These are phyloP conservation scores for Puccinia triticina DNA, from an alignment of 1,284 basidiomycete species.

Conservation along the genomic window DNA sequence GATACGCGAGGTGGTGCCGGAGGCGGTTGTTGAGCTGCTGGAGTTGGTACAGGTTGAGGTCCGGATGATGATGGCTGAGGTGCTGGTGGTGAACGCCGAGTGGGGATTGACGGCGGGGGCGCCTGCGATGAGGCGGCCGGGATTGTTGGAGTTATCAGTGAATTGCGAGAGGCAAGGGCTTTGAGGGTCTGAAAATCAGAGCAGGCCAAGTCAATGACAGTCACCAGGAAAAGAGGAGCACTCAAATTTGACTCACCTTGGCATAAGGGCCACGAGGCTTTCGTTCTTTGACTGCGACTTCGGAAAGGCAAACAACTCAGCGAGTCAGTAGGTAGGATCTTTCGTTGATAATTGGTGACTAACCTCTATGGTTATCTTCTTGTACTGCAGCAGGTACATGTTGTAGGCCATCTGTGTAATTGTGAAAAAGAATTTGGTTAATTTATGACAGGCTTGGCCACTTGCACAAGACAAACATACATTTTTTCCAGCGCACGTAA, in stretches of 20 bases:
- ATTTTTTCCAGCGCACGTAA: constrained; percentile 47
- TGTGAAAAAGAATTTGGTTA: not conserved
- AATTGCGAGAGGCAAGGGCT: constrained; percentile 9
- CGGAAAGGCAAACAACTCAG: not conserved
- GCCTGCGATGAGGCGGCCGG: constrained; percentile 1
- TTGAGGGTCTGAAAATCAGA: constrained; percentile 15
- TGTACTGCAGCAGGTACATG: constrained; percentile 48
- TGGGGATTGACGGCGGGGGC: not conserved
- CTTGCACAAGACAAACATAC: constrained; percentile 11
- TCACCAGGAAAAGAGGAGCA: not conserved
- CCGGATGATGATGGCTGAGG: not conserved
- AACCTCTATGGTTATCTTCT: constrained; percentile 46
- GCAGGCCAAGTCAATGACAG: not conserved
- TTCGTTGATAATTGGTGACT: not conserved
- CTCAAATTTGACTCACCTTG: constrained; percentile 17
- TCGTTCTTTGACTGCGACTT: constrained; percentile 38
- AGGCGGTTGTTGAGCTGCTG: not conserved
- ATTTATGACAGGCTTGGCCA: not conserved
- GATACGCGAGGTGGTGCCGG: constrained; percentile 5
- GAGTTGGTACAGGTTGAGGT: not conserved
- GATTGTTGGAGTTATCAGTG: constrained; percentile 8
- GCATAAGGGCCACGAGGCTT: constrained; percentile 33
- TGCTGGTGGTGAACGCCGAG: constrained; percentile 12
- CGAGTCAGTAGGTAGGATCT: not conserved
- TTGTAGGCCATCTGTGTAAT: constrained; percentile 45